Percentiles rank a stretch among this genome's conserved stretches.
phyloP scores from a whole-genome alignment of 169 alveolate genomes.

The Pseudocohnilembus persalinus region DNA sequence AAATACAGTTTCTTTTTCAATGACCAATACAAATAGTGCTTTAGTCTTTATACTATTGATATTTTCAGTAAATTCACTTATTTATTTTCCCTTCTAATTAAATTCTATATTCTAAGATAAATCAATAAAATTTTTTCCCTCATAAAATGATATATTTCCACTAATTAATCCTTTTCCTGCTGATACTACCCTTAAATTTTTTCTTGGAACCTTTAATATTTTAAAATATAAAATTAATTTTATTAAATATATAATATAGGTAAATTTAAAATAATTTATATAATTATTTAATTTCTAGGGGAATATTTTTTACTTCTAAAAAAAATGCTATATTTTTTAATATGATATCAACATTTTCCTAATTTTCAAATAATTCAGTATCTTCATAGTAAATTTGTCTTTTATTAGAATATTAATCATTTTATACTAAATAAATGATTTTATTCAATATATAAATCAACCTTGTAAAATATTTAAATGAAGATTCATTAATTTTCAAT shows the following conservation, averaged over 20 bases:
- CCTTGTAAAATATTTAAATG: background rate
- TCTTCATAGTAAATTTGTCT: background rate
- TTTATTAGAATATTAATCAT: background rate
- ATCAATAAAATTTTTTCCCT: background rate
- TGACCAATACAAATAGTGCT: background rate
- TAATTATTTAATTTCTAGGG: no score
- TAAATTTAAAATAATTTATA: no score
- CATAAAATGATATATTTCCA: background rate
- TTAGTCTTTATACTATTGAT: background rate
- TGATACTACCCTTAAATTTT: background rate
- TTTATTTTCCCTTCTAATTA: background rate
- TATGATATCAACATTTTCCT: background rate
- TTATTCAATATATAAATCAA: no score
- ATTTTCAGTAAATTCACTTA: background rate
- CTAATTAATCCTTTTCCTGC: background rate
- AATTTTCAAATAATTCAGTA: background rate
- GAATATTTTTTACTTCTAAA: background rate
- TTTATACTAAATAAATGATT: background rate
- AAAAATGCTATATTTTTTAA: background rate
- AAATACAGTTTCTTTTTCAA: background rate
- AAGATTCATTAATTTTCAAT: background rate
- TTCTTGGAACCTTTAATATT: no score
- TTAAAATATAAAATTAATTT: no score
- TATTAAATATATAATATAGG: no score
- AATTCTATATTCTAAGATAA: no score